A percentile compares a stretch with the other conserved stretches of the same genome.
These are phyloP conservation scores for Diaporthe aspalathi DNA, from an alignment of 2,329 filamentous ascomycete genomes.

Conservation along the genomic window DNA sequence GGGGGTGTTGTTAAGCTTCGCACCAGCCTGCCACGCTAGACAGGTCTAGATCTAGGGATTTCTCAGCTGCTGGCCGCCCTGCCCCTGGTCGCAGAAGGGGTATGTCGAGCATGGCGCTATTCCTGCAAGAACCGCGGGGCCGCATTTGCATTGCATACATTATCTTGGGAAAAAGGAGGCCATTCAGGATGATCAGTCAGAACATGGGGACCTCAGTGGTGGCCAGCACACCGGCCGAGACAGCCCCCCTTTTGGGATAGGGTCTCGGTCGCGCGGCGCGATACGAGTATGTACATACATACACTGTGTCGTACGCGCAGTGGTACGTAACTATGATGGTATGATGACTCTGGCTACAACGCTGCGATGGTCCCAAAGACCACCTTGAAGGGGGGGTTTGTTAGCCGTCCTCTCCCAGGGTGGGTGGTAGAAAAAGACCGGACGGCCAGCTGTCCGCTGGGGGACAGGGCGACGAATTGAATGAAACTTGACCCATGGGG, in stretches of 20 bases:
- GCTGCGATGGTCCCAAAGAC: constrained; percentile 1
- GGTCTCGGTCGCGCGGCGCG: not conserved
- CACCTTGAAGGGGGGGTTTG: no score
- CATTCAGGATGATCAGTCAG: not conserved
- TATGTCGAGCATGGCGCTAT: not conserved
- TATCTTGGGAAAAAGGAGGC: not conserved
- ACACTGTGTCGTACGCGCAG: not conserved
- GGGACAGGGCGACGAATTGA: constrained; percentile 7
- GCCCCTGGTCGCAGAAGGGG: not conserved
- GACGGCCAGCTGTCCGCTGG: constrained; percentile 15
- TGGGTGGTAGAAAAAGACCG: not conserved
- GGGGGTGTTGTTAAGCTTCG: constrained; percentile 15
- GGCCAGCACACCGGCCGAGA: constrained; percentile 4
- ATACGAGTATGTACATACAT: constrained; percentile 15
- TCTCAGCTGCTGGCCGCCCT: no score
- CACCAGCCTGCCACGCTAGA: constrained; percentile 12
- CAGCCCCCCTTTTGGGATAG: constrained; percentile 10
- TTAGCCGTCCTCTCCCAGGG: not conserved
- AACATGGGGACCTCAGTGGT: not conserved
- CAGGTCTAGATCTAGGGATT: not conserved
- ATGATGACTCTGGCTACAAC: constrained; percentile 4
- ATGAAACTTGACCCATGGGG: constrained; percentile 19
- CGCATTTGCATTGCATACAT: not conserved
- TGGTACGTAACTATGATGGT: constrained; percentile 25
- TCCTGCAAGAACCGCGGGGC: not conserved